phyloP scores from a whole-genome alignment of 176 grass and related monocot species.

The Miscanthus lutarioriparius region DNA sequence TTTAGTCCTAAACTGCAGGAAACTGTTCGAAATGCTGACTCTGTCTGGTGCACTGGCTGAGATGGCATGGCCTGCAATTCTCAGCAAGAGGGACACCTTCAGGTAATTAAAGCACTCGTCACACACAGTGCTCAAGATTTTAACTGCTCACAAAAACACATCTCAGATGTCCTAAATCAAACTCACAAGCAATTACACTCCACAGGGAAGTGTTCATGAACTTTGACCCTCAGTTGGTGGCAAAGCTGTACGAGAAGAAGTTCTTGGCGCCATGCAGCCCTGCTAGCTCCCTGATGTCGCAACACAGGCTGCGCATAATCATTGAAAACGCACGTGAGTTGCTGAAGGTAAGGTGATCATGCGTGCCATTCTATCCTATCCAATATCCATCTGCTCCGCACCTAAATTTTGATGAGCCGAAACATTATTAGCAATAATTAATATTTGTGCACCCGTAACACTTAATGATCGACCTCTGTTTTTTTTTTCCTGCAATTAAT shows the following conservation, averaged over 20 bases:
- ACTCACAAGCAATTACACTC: constrained; percentile 22
- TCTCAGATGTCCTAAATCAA: neutral
- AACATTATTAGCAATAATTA: neutral
- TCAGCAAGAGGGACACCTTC: constrained; percentile 89
- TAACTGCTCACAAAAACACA: neutral
- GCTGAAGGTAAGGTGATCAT: constrained; percentile 57
- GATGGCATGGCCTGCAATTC: constrained; percentile 86
- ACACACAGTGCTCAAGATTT: neutral
- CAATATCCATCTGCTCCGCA: constrained; percentile 22
- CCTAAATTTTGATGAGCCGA: constrained; percentile 23
- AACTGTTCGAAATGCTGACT: constrained; percentile 88
- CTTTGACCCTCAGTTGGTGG: constrained; percentile 73
- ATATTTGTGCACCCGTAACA: neutral
- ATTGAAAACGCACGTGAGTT: constrained; percentile 90
- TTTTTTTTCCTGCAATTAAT: constrained; percentile 6
- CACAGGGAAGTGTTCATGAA: constrained; percentile 93
- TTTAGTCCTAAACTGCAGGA: constrained; percentile 58
- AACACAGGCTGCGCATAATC: constrained; percentile 70
- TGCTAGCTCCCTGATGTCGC: constrained; percentile 68
- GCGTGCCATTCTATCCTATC: neutral
- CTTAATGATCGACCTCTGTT: constrained; percentile 16
- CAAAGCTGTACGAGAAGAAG: constrained; percentile 85
- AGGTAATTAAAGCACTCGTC: constrained; percentile 39
- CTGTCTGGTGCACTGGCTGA: constrained; percentile 90
- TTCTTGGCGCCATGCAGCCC: constrained; percentile 58